A percentile compares a stretch with the other conserved stretches of the same genome.
Conservation (phyloP, 306 rosid genomes). For the Cicer chorassanicum region DNA sequence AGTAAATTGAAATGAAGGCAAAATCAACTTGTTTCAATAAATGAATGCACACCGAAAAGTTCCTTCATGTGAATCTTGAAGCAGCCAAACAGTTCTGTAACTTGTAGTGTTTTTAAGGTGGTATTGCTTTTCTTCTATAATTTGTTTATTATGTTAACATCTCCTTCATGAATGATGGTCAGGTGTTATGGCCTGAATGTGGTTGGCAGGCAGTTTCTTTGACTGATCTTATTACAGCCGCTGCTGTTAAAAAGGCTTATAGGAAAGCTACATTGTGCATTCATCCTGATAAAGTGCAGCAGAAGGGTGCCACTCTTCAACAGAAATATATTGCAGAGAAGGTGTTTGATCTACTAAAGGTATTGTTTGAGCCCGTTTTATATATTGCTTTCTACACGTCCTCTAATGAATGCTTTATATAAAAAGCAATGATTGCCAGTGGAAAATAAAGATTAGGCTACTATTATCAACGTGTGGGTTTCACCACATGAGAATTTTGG, state of each 20-base stretch:
- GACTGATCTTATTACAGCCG: constrained; percentile 82
- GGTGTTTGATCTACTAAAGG: constrained; percentile 96
- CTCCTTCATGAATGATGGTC: constrained; percentile 50
- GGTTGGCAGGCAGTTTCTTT: constrained; percentile 97
- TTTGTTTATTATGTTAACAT: constrained; percentile 39
- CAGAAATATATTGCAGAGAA: constrained; percentile 94
- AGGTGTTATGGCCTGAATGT: constrained; percentile 98
- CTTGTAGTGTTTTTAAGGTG: neutral
- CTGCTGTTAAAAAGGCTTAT: constrained; percentile 78
- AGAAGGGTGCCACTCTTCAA: constrained; percentile 95
- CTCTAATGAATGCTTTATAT: constrained; percentile 20
- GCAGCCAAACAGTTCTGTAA: constrained; percentile 6
- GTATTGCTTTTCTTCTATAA: neutral
- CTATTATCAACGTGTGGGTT: constrained; percentile 4
- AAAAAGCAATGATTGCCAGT: constrained; percentile 19
- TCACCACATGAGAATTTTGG: constrained; percentile 2
- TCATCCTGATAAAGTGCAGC: constrained; percentile 99
- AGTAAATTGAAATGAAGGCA: constrained; percentile 21
- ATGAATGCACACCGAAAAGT: neutral
- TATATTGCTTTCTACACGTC: neutral
- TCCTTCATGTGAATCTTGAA: constrained; percentile 35
- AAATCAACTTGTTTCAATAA: constrained; percentile 17
- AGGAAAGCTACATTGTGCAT: constrained; percentile 95
- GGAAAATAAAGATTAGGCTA: constrained; percentile 30
- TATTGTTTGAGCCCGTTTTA: constrained; percentile 43